Conservation (phyloP, 1,139 yeast species). For the Sugiyamaella xylanicola region DNA sequence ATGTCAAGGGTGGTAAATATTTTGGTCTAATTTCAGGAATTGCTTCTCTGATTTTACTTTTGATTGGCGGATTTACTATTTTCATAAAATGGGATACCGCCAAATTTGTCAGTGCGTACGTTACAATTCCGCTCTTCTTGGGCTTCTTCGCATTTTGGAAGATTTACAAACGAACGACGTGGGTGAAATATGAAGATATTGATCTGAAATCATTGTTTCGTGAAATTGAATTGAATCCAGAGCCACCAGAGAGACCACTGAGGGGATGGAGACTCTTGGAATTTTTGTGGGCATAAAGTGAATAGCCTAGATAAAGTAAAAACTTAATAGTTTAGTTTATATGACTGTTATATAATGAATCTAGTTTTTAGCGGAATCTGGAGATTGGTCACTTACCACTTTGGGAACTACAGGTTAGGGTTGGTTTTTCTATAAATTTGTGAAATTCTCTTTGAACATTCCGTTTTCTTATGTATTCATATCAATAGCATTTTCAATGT, state of each 20-base stretch:
- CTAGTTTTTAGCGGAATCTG: too few species aligned
- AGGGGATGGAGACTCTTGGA: constrained; percentile 17
- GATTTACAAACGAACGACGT: constrained; percentile 17
- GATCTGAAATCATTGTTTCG: constrained; percentile 17
- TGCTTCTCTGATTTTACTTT: constrained; percentile 9
- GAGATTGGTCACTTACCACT: neutral
- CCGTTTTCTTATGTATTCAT: too few species aligned
- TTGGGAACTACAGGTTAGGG: neutral
- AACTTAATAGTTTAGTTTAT: too few species aligned
- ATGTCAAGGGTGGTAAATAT: constrained; percentile 61
- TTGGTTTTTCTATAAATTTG: neutral
- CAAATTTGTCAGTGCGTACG: constrained; percentile 63
- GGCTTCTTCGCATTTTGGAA: constrained; percentile 47
- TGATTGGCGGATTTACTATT: constrained; percentile 21
- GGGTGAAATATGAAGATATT: constrained; percentile 16
- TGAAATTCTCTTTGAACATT: too few species aligned
- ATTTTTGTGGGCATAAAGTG: constrained; percentile 15
- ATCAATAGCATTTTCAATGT: neutral
- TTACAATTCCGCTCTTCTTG: constrained; percentile 58
- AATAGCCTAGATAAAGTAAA: too few species aligned
- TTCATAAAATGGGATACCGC: constrained; percentile 32
- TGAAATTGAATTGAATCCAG: constrained; percentile 17
- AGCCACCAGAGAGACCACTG: constrained; percentile 14
- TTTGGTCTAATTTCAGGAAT: constrained; percentile 18
- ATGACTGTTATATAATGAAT: too few species aligned